Evolutionary conservation across 257 asterid species (phyloP), one percentile per base, ranked within the genome.

Genomic region (Ilex aquifolium): DNA sequence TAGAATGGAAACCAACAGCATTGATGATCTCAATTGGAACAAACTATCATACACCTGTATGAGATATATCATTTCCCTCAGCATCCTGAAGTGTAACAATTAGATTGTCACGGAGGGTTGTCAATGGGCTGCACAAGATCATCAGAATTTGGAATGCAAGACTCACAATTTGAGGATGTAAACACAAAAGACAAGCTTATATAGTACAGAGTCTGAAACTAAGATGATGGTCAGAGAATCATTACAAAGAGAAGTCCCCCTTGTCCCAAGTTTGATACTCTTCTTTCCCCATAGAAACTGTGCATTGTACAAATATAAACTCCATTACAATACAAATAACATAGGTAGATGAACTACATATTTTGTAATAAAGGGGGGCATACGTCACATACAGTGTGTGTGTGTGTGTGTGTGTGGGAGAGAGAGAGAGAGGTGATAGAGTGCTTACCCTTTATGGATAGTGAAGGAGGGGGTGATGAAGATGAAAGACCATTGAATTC

Each of bases 271-370:
- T 87, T 79, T 81, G 90, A 72, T 69, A 87, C 49, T 79, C 83
- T 63, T 72, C 82, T 82, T 85, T 92, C 62, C 97, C 96, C 85
- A 92, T 77, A 17, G 97, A 84, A 80, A 92, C 99, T 89, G 27
- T 21, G 85, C 68, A 74, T 30, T 36, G 9, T 54, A 46, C 42
- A 39, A 58, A 44, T n/a, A 57, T 17, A 57, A 8, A 44, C 71
- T 27, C 42, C 7, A 52, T 58, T 39, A 58, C 31, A 4, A 49
- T 32, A 11, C 6, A 54, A 36, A 36, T 36, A 36, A 7, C 8
- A 7, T 7, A 36, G 42, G 8, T 36, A 36, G 42, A 36, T 0
- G 2, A 36, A 36, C 5, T 36, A 36, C 8, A 36, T 36, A 36
- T 36, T 21, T 36, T 36, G 42, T 36, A 5, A 36, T 4, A 36